Evolutionary conservation across 148 eudicot genomes (phyloP).

Genomic region (Rhododendron kiyosumense): DNA sequence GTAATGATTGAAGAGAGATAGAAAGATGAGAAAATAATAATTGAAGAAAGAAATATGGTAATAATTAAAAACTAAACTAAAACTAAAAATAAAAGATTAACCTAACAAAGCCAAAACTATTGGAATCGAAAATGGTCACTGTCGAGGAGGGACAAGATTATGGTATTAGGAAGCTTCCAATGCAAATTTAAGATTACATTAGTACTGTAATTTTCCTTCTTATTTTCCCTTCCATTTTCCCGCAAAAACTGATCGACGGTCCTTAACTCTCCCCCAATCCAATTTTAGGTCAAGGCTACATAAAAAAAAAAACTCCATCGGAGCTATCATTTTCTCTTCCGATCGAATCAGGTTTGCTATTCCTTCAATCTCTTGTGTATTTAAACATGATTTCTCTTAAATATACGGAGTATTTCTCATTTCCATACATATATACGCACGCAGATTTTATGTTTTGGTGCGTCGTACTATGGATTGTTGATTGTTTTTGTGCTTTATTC

Average conservation of each 20-base stretch:
- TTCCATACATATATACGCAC: neutral
- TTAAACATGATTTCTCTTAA: neutral
- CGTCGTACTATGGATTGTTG: neutral
- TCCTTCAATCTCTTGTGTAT: neutral
- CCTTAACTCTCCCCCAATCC: neutral
- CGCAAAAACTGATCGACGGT: slow-evolving; percentile 9
- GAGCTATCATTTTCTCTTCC: neutral
- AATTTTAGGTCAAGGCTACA: neutral
- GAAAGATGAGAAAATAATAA: too few relatives aligned
- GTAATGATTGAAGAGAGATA: too few relatives aligned
- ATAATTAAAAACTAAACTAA: too few relatives aligned
- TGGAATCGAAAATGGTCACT: neutral
- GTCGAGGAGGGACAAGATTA: neutral
- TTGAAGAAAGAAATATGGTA: too few relatives aligned
- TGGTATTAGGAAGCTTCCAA: neutral
- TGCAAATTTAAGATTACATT: neutral
- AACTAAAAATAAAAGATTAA: too few relatives aligned
- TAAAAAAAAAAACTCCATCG: neutral
- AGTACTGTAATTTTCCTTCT: neutral
- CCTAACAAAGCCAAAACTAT: too few relatives aligned
- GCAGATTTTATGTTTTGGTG: neutral
- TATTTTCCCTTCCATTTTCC: neutral
- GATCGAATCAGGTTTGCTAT: slow-evolving; percentile 10
- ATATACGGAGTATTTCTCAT: neutral
- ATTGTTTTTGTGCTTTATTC: neutral